Base-by-base conservation (phyloP, 805 yeast genomes). In the Kuraishia piskuri region DNA sequence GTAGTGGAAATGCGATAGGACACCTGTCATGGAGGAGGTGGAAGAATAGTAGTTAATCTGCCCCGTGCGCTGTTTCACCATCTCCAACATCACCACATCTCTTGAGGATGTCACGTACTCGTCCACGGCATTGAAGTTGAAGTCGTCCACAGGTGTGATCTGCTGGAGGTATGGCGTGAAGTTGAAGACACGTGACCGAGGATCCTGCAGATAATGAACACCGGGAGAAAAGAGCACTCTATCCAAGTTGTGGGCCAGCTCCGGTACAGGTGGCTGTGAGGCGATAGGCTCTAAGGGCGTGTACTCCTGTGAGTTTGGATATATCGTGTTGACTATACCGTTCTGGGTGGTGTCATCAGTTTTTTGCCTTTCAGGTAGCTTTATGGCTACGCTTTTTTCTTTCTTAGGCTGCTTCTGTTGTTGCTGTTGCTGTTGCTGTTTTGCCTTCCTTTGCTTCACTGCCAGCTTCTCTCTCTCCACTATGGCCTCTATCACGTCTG, bases 21-120 rank as follows among this genome's bases (percentile, higher is more conserved):
- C 68, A 1, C 84, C 75, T 0, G 98, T 91, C 88, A 92, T 78
- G 1, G 96, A 87, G 20, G 96, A 87, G 0, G 98, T 90, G 1
- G 97, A 90, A 1, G 95, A 87, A 54, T 78, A 80, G 63, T 75
- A 92, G 53, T 66, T 63, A 60, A 72, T 46, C 59, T 60, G 50
- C 54, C 44, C 23, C 5, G 54, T 49, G 1, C 22, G 49, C 2
- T 52, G 49, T 6, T 48, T 46, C 8, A 92, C 83, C 9, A 86
- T 65, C 3, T 71, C 52, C 0, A 78, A 60, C 49, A 92, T 71
- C 0, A 61, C 62, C 12, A 63, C 56, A 69, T 92, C 97, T 60
- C 79, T 79, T 2, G 88, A 79, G 0, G 96, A 83, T 0, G 89
- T 77, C 8, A 83, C 76, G 60, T 84, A 91, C 8, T 57, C 50